phyloP scores from a whole-genome alignment of 371 early-diverging fungal species.

The Mucor velutinosus region DNA sequence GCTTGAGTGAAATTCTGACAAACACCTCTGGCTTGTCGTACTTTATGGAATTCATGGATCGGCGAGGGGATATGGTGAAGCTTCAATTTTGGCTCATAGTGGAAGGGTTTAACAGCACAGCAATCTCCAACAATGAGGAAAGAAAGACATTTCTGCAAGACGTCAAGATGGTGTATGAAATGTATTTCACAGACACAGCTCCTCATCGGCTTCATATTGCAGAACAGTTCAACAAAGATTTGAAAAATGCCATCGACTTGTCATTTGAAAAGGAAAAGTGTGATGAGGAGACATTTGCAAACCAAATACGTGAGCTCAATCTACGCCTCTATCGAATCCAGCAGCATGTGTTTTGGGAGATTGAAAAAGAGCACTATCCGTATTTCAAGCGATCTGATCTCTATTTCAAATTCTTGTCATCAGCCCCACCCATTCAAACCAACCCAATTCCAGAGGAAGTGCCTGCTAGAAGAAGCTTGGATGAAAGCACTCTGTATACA shows the following conservation, averaged over 20 bases:
- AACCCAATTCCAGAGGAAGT: constrained; percentile 1
- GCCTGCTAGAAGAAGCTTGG: constrained; percentile 35
- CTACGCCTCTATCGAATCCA: constrained; percentile 38
- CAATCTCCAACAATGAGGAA: constrained; percentile 10
- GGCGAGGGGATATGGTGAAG: constrained; percentile 61
- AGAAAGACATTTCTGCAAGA: constrained; percentile 57
- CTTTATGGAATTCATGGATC: constrained; percentile 86
- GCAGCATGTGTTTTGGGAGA: constrained; percentile 64
- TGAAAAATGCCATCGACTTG: constrained; percentile 24
- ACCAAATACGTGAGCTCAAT: constrained; percentile 23
- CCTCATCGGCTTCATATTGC: constrained; percentile 50
- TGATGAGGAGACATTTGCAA: constrained; percentile 6
- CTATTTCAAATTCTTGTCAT: constrained; percentile 66
- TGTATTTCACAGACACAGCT: constrained; percentile 63
- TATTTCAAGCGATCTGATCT: constrained; percentile 67
- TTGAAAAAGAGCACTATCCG: constrained; percentile 65
- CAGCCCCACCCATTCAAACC: constrained; percentile 32
- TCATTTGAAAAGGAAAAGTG: constrained; percentile 9
- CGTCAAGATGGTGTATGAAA: constrained; percentile 68
- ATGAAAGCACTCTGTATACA: constrained; percentile 29
- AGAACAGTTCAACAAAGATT: constrained; percentile 27
- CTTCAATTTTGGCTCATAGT: constrained; percentile 81
- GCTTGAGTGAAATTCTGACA: constrained; percentile 57
- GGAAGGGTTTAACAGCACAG: constrained; percentile 63
- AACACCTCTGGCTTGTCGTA: constrained; percentile 73